Conservation (phyloP, 345 rosid species). For the Laguncularia racemosa region DNA sequence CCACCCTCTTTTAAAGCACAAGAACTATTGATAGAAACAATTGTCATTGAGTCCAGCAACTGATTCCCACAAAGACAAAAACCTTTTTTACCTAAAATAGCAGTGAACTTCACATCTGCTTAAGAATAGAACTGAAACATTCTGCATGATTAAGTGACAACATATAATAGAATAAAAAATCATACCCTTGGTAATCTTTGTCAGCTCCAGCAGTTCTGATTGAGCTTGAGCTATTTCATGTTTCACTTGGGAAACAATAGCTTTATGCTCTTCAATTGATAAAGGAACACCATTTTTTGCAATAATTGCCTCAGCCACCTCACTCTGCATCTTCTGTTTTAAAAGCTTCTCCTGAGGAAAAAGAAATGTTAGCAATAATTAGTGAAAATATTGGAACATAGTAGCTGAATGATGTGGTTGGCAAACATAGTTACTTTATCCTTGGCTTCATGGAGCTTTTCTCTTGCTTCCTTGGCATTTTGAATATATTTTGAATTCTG, state of each 20-base stretch:
- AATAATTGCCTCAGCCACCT: constrained; percentile 45
- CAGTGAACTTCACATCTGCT: too few relatives aligned
- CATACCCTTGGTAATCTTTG: constrained; percentile 36
- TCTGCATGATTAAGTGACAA: background rate
- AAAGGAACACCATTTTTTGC: constrained; percentile 39
- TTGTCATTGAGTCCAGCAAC: too few relatives aligned
- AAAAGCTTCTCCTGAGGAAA: constrained; percentile 47
- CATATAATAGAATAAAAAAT: background rate
- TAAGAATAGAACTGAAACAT: too few relatives aligned
- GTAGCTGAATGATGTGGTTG: background rate
- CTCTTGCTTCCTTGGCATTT: constrained; percentile 44
- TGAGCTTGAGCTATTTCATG: constrained; percentile 42
- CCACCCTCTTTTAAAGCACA: too few relatives aligned
- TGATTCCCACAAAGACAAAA: too few relatives aligned
- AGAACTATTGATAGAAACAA: too few relatives aligned
- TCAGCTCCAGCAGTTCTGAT: constrained; percentile 36
- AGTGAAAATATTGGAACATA: background rate
- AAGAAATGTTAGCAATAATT: background rate
- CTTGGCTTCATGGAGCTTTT: constrained; percentile 42
- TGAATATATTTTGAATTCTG: constrained; percentile 31
- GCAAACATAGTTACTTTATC: constrained; percentile 40
- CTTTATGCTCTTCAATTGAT: constrained; percentile 37
- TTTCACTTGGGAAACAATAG: constrained; percentile 36
- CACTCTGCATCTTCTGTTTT: constrained; percentile 45
- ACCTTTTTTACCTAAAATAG: too few relatives aligned